Base-by-base conservation (phyloP, 1,139 yeast species). In the Yamadazyma sp. region DNA sequence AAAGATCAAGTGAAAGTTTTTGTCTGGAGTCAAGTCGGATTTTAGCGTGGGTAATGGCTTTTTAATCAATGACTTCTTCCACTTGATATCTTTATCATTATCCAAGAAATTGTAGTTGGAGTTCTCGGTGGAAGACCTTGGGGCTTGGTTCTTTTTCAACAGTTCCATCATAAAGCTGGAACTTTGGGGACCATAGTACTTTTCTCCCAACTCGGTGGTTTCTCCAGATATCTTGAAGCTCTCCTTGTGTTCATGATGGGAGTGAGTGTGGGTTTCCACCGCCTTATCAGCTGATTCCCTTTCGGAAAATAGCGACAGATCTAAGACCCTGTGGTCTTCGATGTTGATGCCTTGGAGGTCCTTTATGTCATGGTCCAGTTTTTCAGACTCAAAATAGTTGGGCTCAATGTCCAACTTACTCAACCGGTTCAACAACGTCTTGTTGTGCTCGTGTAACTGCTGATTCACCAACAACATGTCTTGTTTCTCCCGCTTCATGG, bases 111-210 rank as follows among this genome's bases (percentile, higher is more conserved):
- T 47, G 23, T 41, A 35, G 1, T 51, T 43, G 27, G 35, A 40
- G n/a, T 35, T 33, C 12, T 36, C 33, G 2, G 33, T 12, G 30
- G 14, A 24, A 17, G 35, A 23, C 6, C 13, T 12, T 15, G 57
- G 42, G 8, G 5, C 7, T 14, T 38, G 41, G 13, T 56, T 39
- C 48, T 39, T 49, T 36, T 50, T 59, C 49, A 53, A 53, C 29
- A 58, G 48, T 35, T 67, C 68, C 29, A 73, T 67, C 78, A 73
- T 73, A 46, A 58, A 73, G 27, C 58, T 54, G 2, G 75, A 63
- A n/a, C 75, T 67, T 43, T 67, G 74, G 1, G 80, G 79, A 0
- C 79, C 79, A 47, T 72, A 74, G 45, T 67, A 74, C 42, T 70
- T 71, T 20, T 63, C 64, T 14, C 73, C 72, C 18, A 49, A 40